A percentile compares a stretch with the other conserved stretches of the same genome.
Conservation (phyloP, 176 grass and related monocot species). For the Rhynchospora pubera region DNA sequence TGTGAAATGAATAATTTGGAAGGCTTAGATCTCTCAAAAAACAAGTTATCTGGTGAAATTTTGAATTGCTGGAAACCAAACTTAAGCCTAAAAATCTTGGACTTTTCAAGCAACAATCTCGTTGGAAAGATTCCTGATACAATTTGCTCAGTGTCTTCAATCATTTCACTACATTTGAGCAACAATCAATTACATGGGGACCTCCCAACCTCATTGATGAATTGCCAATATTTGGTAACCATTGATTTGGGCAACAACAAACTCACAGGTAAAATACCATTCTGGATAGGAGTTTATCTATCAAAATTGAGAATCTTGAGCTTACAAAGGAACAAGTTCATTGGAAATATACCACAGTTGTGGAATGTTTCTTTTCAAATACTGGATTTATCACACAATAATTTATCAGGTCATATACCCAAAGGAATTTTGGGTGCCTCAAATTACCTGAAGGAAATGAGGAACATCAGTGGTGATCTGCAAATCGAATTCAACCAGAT, state of each 20-base stretch:
- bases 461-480: neutral
- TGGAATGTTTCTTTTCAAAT: conserved; percentile 23
- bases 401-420: conserved; percentile 21
- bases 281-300: conserved; percentile 16
- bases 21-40: conserved; percentile 24
- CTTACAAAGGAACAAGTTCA: conserved; percentile 26
- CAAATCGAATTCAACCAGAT: neutral
- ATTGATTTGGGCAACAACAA: conserved; percentile 35
- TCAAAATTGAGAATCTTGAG: conserved; percentile 13
- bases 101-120: conserved; percentile 13
- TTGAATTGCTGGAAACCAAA: conserved; percentile 26
- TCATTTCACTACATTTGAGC: conserved; percentile 19
- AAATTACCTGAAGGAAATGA: conserved; percentile 8
- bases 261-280: conserved; percentile 25
- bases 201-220: conserved; percentile 20
- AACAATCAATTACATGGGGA: conserved; percentile 25
- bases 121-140: conserved; percentile 14
- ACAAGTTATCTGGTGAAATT: conserved; percentile 19
- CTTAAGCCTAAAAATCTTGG: conserved; percentile 13
- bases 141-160: conserved; percentile 13
- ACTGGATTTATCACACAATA: conserved; percentile 33
- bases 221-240: neutral
- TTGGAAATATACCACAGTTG: conserved; percentile 20
- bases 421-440: no score
- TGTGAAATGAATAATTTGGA: neutral